Conservation (phyloP, 371 early-diverging fungal species). For the Apophysomyces sp. region DNA sequence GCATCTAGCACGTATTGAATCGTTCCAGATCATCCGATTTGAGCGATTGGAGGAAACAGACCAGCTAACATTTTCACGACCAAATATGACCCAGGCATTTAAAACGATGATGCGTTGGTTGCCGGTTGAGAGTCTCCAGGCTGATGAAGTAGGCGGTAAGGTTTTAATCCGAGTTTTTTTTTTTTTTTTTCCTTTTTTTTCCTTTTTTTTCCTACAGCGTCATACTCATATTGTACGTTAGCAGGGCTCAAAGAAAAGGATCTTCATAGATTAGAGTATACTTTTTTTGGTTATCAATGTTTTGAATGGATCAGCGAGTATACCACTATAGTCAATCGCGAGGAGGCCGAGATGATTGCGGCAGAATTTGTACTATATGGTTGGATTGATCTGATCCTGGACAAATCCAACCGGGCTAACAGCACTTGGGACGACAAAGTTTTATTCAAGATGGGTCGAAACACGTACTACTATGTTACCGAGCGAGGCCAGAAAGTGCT, state of each 20-base stretch:
- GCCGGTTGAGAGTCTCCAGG: slow-evolving; percentile 29
- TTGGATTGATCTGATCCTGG: slow-evolving; percentile 54
- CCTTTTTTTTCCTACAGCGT: no score
- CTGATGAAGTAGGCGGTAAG: slow-evolving; percentile 48
- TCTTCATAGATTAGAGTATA: slow-evolving; percentile 19
- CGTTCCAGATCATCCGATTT: slow-evolving; percentile 29
- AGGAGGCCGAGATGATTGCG: slow-evolving; percentile 58
- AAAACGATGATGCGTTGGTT: slow-evolving; percentile 57
- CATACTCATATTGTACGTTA: no score
- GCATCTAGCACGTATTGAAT: slow-evolving; percentile 19
- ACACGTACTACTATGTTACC: slow-evolving; percentile 59
- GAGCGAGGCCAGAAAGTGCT: slow-evolving; percentile 48
- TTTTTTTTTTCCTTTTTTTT: no score
- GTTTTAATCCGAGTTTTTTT: no score
- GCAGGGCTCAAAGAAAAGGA: slow-evolving; percentile 22
- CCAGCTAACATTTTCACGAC: slow-evolving; percentile 38
- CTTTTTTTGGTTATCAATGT: slow-evolving; percentile 42
- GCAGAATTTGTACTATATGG: slow-evolving; percentile 54
- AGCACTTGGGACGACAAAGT: slow-evolving; percentile 16
- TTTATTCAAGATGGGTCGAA: slow-evolving; percentile 41
- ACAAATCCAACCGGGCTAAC: slow-evolving; percentile 36
- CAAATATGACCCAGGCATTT: slow-evolving; percentile 52
- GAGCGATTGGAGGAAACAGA: slow-evolving; percentile 39
- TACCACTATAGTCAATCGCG: slow-evolving; percentile 55
- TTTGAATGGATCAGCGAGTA: slow-evolving; percentile 66